Percentiles rank a stretch among this genome's conserved stretches.
Evolutionary conservation across 345 rosid species (phyloP).

Genomic region (Gossypioides kirkii): DNA sequence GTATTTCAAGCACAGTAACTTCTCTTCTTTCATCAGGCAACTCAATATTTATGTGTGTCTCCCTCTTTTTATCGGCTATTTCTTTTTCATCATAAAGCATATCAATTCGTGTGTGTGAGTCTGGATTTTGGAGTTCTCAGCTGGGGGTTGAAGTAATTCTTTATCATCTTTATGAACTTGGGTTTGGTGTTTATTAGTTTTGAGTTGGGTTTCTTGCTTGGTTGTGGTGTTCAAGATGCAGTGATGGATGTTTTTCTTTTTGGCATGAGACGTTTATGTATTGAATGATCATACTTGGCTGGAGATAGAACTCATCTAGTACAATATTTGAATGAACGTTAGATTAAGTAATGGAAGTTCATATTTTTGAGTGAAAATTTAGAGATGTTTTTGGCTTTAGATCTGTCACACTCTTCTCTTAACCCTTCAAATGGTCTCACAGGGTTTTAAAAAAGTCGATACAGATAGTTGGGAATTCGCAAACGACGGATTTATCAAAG

Average conservation of each 20-base stretch:
- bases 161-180: not conserved
- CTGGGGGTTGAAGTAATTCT: not conserved
- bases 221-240: not conserved
- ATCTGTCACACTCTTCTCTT: not conserved
- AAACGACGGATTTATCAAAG: slow-evolving; percentile 73
- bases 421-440: slow-evolving; percentile 18
- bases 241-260: not conserved
- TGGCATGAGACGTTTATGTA: no score
- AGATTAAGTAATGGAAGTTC: not conserved
- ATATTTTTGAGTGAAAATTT: not conserved
- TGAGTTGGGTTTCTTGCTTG: not conserved
- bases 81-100: no score
- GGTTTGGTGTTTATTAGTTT: not conserved
- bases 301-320: no score
- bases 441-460: slow-evolving; percentile 89
- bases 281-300: no score
- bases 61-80: not conserved
- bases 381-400: not conserved
- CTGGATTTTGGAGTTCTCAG: not conserved
- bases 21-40: slow-evolving; percentile 78
- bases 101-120: not conserved
- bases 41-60: slow-evolving; percentile 80
- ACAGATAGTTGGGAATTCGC: slow-evolving; percentile 87
- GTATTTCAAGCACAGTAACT: slow-evolving; percentile 77
- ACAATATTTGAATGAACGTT: not conserved